Evolutionary conservation across 306 rosid species (phyloP), one percentile per base, ranked within the genome.

Genomic region (Cyclanthera cordifolia): DNA sequence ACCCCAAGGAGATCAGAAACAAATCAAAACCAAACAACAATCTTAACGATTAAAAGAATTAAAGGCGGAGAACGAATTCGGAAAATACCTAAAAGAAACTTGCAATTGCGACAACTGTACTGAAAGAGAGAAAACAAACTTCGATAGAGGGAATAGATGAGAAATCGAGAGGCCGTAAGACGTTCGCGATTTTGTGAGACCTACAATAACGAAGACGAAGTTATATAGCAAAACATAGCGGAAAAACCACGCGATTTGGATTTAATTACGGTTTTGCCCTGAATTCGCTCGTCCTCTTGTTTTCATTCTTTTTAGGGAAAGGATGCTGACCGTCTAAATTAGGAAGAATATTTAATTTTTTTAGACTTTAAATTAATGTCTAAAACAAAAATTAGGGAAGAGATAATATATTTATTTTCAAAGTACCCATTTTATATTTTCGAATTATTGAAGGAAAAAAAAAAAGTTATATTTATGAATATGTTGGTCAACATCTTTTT

Each of bases 241-340:
- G 53, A 64, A 64, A 64, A 64, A 15, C 70, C 70, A 64, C 70
- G 53, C 52, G 70, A 2, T 64, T 64, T 24, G 3, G 2, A 23
- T 0, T 23, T 64, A 21, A 64, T 64, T 64, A 64, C 70, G 53
- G 20, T 13, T 45, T 4, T 64, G 3, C 70, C 70, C 53, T 21
- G 8, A 23, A 0, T 0, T 41, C 15, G 41, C 8, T 19, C 8
- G 4, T 5, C 67, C 1, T 5, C 11, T 8, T 3, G 41, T 34
- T 53, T 2, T 30, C 57, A 0, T 60, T 34, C n/a, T 34, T 34
- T 37, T 20, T 60, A 34, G 49, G n/a, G 67, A 60, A 60, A 60
- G 34, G 27, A 34, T 48, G 10, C 0, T 49, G n/a, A 16, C 27
- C 17, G 19, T 50, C 69, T 17, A 61, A 59, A 20, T 37, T 61